A percentile compares a stretch with the other conserved stretches of the same genome.
phyloP scores from a whole-genome alignment of 805 yeast genomes.

The Starmerella bombicola region DNA sequence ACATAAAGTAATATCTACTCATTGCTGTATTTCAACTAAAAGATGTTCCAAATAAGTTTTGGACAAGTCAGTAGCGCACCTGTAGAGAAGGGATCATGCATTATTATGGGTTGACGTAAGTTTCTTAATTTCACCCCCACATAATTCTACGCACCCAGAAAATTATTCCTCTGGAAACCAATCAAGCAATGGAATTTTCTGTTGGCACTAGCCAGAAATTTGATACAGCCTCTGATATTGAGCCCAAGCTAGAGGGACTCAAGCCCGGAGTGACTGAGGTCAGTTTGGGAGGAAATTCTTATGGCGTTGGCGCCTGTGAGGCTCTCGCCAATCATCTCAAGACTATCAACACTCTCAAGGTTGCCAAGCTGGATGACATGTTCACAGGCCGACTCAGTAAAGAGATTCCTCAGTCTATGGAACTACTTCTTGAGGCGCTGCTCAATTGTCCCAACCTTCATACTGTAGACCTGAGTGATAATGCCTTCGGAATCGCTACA shows the following conservation, averaged over 20 bases:
- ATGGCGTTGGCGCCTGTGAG: conserved; percentile 80
- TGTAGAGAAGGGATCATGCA: too few relatives aligned
- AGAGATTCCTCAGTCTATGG: conserved; percentile 80
- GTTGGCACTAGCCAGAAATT: conserved; percentile 37
- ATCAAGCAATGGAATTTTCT: conserved; percentile 13
- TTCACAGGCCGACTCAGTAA: conserved; percentile 91
- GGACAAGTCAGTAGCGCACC: not conserved
- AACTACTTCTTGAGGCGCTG: conserved; percentile 58
- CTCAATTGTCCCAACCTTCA: conserved; percentile 54
- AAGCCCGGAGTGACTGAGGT: conserved; percentile 38
- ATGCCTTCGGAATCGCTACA: conserved; percentile 93
- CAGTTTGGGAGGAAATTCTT: conserved; percentile 85
- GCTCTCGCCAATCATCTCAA: conserved; percentile 47
- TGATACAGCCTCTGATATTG: conserved; percentile 58
- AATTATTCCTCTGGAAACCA: too few relatives aligned
- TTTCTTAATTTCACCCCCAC: not conserved
- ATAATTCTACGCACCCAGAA: too few relatives aligned
- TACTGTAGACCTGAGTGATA: conserved; percentile 77
- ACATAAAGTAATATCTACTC: too few relatives aligned
- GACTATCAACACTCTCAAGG: conserved; percentile 34
- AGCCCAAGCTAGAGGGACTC: conserved; percentile 54
- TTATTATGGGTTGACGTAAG: conserved; percentile 2
- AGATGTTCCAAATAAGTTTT: not conserved
- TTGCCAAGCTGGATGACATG: conserved; percentile 77
- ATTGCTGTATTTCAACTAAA: too few relatives aligned